Percentiles rank a stretch among this genome's conserved stretches.
Evolutionary conservation across 2,329 filamentous ascomycete genomes (phyloP).

Genomic region (Fusarium sp.): DNA sequence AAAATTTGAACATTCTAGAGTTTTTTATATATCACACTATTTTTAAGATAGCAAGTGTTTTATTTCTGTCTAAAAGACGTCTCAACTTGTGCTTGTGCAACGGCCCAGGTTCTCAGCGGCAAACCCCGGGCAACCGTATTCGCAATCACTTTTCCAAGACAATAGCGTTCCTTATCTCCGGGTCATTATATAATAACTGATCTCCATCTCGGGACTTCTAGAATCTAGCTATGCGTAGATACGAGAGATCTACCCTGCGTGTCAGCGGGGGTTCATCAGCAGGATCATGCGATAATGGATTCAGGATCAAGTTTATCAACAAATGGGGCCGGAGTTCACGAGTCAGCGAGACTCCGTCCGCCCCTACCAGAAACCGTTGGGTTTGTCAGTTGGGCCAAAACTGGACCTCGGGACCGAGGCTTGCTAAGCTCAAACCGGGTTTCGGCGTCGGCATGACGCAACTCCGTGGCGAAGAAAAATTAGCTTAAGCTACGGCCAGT

Average conservation of each 20-base stretch:
- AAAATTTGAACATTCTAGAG: neutral
- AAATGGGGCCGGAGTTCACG: conserved; percentile 3
- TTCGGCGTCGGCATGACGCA: conserved; percentile 25
- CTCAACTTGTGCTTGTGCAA: too few species aligned
- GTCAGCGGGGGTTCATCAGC: conserved; percentile 31
- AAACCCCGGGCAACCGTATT: neutral
- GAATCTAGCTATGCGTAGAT: conserved; percentile 34
- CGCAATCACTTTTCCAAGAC: neutral
- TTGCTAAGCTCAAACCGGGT: conserved; percentile 22
- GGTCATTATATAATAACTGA: conserved; percentile 3
- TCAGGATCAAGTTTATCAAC: too few species aligned
- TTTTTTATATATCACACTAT: too few species aligned
- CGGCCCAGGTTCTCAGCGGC: too few species aligned
- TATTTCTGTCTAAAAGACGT: too few species aligned
- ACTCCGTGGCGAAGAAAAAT: conserved; percentile 14
- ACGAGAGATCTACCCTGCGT: conserved; percentile 26
- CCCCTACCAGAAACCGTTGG: neutral
- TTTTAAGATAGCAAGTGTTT: too few species aligned
- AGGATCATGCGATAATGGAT: conserved; percentile 14
- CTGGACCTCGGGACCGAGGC: neutral
- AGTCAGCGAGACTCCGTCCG: conserved; percentile 19
- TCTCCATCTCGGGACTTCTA: neutral
- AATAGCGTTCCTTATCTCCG: conserved; percentile 13
- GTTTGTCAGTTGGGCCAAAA: too few species aligned
- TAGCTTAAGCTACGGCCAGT: conserved; percentile 5